Conservation (phyloP, 192 early-diverging fungal species). For the Linderina pennispora region DNA sequence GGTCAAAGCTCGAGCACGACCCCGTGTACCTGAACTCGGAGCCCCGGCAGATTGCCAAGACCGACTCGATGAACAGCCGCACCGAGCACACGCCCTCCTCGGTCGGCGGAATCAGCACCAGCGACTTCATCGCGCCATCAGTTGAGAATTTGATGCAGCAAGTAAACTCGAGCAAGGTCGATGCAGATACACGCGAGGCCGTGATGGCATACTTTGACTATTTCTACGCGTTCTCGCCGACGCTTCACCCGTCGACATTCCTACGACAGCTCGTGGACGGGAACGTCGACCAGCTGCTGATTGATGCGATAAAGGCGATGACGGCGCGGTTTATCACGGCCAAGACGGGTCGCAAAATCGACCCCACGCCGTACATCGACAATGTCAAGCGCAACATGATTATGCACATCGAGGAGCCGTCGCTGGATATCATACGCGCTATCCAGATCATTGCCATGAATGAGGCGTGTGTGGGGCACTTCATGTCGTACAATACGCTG, state of each 20-base stretch:
- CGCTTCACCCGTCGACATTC: neutral
- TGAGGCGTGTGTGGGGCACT: neutral
- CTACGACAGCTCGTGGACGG: neutral
- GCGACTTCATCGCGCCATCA: neutral
- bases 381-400: neutral
- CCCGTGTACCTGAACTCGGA: too few relatives aligned
- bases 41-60: too few relatives aligned
- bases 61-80: too few relatives aligned
- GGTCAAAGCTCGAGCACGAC: too few relatives aligned
- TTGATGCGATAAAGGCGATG: neutral
- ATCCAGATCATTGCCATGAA: neutral
- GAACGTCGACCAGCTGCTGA: neutral
- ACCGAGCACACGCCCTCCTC: too few relatives aligned
- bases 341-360: neutral
- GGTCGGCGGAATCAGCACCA: too few relatives aligned
- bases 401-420: neutral
- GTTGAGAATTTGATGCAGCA: neutral
- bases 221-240: neutral
- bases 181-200: neutral
- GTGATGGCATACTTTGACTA: neutral
- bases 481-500: neutral
- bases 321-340: neutral
- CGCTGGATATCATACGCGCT: neutral
- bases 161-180: neutral
- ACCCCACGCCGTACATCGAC: neutral